phyloP scores from a whole-genome alignment of 495 filamentous ascomycete genomes.

The Cryomyces antarcticus region DNA sequence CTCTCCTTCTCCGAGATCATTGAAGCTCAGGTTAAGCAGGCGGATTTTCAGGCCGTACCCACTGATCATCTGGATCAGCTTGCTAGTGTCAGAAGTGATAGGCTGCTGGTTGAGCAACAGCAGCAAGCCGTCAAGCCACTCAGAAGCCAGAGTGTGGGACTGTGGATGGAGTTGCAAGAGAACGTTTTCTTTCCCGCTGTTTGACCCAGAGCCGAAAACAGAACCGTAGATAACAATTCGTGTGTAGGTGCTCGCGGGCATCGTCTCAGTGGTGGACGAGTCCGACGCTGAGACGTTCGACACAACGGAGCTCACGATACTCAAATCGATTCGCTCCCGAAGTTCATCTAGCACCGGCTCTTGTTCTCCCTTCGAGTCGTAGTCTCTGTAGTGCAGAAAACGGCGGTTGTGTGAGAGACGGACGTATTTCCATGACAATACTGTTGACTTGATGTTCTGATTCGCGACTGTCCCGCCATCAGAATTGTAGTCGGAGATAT shows the following conservation, averaged over 20 bases:
- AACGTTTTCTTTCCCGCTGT: constrained; percentile 24
- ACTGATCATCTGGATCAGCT: constrained; percentile 62
- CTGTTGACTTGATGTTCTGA: neutral
- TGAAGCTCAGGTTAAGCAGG: constrained; percentile 76
- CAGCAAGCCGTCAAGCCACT: constrained; percentile 90
- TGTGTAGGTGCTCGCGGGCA: constrained; percentile 37
- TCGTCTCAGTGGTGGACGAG: constrained; percentile 29
- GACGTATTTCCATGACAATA: constrained; percentile 49
- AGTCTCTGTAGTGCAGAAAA: constrained; percentile 83
- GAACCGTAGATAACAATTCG: constrained; percentile 86
- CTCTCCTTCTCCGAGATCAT: constrained; percentile 27
- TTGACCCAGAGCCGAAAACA: constrained; percentile 8
- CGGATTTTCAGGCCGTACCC: constrained; percentile 89
- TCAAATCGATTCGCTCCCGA: constrained; percentile 69
- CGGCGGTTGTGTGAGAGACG: constrained; percentile 81
- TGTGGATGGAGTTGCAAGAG: constrained; percentile 68
- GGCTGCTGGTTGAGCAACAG: constrained; percentile 91
- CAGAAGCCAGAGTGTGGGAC: constrained; percentile 66
- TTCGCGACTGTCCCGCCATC: constrained; percentile 10
- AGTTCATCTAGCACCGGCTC: constrained; percentile 58
- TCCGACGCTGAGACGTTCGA: constrained; percentile 82
- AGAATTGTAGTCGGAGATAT: constrained; percentile 22
- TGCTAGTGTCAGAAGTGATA: constrained; percentile 88
- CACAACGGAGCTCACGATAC: constrained; percentile 75
- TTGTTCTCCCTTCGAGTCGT: constrained; percentile 37